A percentile compares a stretch with the other conserved stretches of the same genome.
Conservation (phyloP, 1,284 basidiomycete genomes). For the Chiua sp. region DNA sequence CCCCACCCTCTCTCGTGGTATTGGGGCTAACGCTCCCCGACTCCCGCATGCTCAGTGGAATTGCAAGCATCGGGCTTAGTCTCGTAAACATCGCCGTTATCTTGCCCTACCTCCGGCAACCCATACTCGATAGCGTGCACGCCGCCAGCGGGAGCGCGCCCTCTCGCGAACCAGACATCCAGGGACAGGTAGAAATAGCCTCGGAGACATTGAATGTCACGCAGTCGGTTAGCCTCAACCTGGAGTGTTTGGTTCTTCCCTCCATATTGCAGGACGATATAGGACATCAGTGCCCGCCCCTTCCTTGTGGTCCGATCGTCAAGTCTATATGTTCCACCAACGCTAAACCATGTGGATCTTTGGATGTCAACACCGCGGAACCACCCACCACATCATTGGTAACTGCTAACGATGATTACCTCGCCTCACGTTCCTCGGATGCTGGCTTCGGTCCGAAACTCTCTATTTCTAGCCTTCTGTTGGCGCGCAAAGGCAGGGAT, state of each 20-base stretch:
- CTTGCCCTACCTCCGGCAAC: constrained; percentile 31
- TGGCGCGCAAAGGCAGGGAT: constrained; percentile 5
- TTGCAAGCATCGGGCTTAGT: constrained; percentile 33
- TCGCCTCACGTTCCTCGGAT: background rate
- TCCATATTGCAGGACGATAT: background rate
- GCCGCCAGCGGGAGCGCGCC: background rate
- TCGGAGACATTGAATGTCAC: background rate
- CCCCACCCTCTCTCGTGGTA: constrained; percentile 31
- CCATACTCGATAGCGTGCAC: constrained; percentile 19
- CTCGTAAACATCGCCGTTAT: constrained; percentile 31
- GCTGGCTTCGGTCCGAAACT: background rate
- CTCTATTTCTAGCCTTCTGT: background rate
- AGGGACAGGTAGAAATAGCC: background rate
- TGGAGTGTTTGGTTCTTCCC: background rate
- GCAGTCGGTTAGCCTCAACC: background rate
- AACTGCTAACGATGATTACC: background rate
- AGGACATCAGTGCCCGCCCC: background rate
- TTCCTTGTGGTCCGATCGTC: constrained; percentile 1
- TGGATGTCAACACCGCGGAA: background rate
- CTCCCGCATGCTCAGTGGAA: constrained; percentile 32
- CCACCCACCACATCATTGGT: background rate
- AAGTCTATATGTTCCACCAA: background rate
- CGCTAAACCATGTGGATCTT: background rate
- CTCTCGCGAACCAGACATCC: background rate
- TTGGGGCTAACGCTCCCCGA: constrained; percentile 33